Evolutionary conservation across 1,284 basidiomycete species (phyloP).

Genomic region (Exobasidium rhododendri): DNA sequence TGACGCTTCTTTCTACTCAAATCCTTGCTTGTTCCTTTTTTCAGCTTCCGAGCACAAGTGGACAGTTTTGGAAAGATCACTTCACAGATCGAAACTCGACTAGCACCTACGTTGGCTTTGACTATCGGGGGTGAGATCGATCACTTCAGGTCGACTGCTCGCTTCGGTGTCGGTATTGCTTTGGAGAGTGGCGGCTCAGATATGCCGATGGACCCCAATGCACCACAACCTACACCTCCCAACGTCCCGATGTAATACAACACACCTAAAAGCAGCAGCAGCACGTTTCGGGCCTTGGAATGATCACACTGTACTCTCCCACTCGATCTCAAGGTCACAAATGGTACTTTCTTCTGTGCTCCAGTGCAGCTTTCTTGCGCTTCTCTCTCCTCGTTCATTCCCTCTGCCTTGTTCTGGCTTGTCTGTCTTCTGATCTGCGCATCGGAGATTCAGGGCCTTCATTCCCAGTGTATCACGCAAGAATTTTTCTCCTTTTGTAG

Average conservation of each 20-base stretch:
- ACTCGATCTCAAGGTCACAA: neutral
- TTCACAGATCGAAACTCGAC: conserved; percentile 88
- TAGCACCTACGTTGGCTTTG: conserved; percentile 92
- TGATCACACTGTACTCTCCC: neutral
- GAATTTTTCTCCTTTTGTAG: neutral
- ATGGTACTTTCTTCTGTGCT: too few relatives aligned
- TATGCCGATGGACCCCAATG: conserved; percentile 44
- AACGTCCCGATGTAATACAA: conserved; percentile 44
- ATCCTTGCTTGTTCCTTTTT: neutral
- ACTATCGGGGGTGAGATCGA: conserved; percentile 94
- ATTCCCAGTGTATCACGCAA: neutral
- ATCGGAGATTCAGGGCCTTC: neutral
- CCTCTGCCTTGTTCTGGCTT: too few relatives aligned
- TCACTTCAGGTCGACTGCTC: conserved; percentile 84
- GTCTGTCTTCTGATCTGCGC: too few relatives aligned
- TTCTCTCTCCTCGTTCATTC: too few relatives aligned
- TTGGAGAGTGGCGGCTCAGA: conserved; percentile 64
- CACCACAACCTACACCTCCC: conserved; percentile 45
- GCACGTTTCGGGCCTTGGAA: too few relatives aligned
- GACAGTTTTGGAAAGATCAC: conserved; percentile 69
- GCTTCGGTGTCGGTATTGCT: conserved; percentile 94
- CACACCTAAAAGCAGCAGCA: neutral
- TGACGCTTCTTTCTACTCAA: neutral
- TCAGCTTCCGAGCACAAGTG: conserved; percentile 38
- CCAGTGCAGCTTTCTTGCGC: too few relatives aligned